Evolutionary conservation across 140 eudicot species (phyloP), one percentile per base, ranked within the genome.

Genomic region (Senecio squalidus): DNA sequence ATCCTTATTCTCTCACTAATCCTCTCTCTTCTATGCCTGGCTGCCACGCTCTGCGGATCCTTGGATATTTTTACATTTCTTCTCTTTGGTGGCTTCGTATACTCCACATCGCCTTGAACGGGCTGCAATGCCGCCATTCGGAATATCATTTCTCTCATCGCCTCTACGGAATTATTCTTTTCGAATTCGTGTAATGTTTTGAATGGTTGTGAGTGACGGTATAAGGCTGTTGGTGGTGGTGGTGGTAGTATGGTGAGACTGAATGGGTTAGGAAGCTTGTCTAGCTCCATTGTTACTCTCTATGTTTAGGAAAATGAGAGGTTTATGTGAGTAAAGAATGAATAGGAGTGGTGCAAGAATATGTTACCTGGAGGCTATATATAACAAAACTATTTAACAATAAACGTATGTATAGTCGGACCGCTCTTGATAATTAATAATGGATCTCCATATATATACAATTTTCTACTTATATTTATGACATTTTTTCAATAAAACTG

Each of bases 1-100:
- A 76, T 76, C 70, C 81, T 33, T 1, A 76, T 50, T 45, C 64
- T 26, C 41, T 76, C 77, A 13, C 77, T 70, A 13, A 76, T 70
- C 81, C 73, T 58, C 6, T 76, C 77, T n/a, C 81, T 64, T 53
- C 81, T 67, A 46, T 64, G 81, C 15, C 81, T 61, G 3, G 81
- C 81, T 28, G 77, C 81, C 47, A 70, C 36, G 9, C 77, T 76
- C 22, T 70, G 81, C 2, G 77, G 81, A 25, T 76, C 81, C 28
- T 44, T 76, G 2, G 81, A 76, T 49, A 70, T 70, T 66, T 52
- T 69, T 50, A 76, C 77, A 47, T 76, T 76, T 22, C 81, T 39
- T 44, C 81, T 63, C 65, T 58, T 70, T 0, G 65, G 69, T 6
- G 74, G 73, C 69, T 59, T 76, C 51, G 70, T 69, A 1, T 77